Percentiles rank a stretch among this genome's conserved stretches.
Evolutionary conservation across 257 asterid species (phyloP).

Genomic region (Avicennia marina): DNA sequence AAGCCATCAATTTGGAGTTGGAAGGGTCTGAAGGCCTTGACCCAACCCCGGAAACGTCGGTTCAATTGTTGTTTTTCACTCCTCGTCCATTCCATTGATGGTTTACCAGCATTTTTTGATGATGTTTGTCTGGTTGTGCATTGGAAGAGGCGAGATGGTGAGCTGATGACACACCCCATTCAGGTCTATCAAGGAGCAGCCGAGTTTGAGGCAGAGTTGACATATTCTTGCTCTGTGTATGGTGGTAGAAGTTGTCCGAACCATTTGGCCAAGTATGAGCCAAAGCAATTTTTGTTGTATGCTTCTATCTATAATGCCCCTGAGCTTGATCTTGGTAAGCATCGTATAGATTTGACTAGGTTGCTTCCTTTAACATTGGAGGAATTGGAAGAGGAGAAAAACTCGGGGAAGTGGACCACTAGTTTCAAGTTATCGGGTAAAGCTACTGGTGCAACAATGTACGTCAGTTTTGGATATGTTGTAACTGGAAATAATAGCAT

Average conservation of each 20-base stretch:
- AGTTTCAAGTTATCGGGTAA: constrained; percentile 82
- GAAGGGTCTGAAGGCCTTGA: constrained; percentile 79
- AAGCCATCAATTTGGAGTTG: constrained; percentile 89
- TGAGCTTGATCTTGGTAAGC: constrained; percentile 86
- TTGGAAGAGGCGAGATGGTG: constrained; percentile 87
- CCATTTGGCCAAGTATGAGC: constrained; percentile 83
- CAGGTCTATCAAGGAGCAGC: constrained; percentile 62
- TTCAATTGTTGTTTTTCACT: constrained; percentile 73
- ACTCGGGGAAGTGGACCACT: constrained; percentile 92
- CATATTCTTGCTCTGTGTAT: constrained; percentile 65
- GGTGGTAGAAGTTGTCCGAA: constrained; percentile 81
- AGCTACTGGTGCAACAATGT: constrained; percentile 73
- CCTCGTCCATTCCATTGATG: constrained; percentile 73
- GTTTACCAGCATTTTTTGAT: constrained; percentile 56
- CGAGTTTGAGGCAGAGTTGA: constrained; percentile 71
- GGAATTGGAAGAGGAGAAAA: constrained; percentile 83
- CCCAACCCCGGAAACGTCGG: constrained; percentile 55
- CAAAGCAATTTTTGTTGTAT: constrained; percentile 73
- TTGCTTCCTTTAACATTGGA: constrained; percentile 88
- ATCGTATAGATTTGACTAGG: constrained; percentile 80
- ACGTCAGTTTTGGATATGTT: constrained; percentile 75
- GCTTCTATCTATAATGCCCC: constrained; percentile 65
- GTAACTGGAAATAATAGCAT: constrained; percentile 40
- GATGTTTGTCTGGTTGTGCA: constrained; percentile 63
- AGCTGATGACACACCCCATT: constrained; percentile 53